Base-by-base conservation (phyloP, 306 rosid genomes). In the Vicia villosa region DNA sequence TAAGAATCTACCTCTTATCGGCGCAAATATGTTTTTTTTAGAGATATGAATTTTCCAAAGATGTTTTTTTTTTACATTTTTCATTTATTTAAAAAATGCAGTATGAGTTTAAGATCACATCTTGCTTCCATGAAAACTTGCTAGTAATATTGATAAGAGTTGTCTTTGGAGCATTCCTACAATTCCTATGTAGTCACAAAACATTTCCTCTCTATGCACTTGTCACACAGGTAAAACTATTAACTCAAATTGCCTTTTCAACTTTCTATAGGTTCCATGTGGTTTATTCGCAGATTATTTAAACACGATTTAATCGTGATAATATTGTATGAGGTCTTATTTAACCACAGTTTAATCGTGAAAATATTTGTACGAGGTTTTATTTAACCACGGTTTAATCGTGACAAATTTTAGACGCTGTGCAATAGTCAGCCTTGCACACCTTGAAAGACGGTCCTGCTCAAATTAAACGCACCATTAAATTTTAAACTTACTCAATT, bases 141-240 rank as follows among this genome's bases (percentile, higher is more conserved):
- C 66, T 82, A 9, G 60, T 70, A 6, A 58, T 68, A 69, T 13
- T 88, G 32, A 70, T 66, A 34, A 86, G 88, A 45, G 86, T 84
- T 10, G 28, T 68, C 45, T 81, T 86, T n/a, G 91, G 89, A 14
- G 22, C 84, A 57, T 85, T 73, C 56, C 42, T 81, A 30, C 95
- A 84, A 74, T 10, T 88, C 73, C 10, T 84, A 13, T 86, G 95
- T 80, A 86, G 91, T 54, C 86, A 88, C 79, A 80, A 76, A 11
- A 88, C 91, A 16, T 86, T 88, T 69, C 95, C 91, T 37, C 85
- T 88, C 7, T 86, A 84, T 68, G 80, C 89, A 36, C 54, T 88
- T 4, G 83, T 86, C 5, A 88, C 91, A 76, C 95, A 88, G 85
- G 91, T 86, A 45, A 12, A 4, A 14, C 26, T 47, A 8, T 24